phyloP scores from a whole-genome alignment of 2,329 filamentous ascomycete genomes.

The Escovopsis sp. region DNA sequence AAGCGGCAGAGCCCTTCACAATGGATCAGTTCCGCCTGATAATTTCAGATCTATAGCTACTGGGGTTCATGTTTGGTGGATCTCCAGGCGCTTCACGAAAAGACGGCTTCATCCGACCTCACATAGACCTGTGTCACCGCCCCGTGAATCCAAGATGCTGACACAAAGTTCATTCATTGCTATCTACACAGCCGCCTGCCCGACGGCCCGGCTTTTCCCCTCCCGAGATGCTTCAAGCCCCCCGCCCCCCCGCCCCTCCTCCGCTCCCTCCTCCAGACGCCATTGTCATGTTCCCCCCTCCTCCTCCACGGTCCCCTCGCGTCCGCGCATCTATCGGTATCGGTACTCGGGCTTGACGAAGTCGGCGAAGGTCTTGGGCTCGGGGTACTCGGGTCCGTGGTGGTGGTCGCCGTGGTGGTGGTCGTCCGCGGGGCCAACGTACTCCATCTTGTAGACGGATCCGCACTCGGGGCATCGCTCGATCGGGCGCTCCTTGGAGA shows the following conservation, averaged over 20 bases:
- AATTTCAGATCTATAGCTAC: no score
- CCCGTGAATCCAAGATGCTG: no score
- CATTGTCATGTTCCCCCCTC: conserved; percentile 6
- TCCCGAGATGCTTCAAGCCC: conserved; percentile 7
- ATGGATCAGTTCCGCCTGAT: no score
- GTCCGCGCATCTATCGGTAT: conserved; percentile 37
- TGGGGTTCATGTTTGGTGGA: no score
- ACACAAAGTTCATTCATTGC: conserved; percentile 6
- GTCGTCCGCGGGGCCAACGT: conserved; percentile 71
- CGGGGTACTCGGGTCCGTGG: conserved; percentile 51
- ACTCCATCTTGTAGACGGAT: conserved; percentile 95
- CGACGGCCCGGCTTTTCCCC: conserved; percentile 9
- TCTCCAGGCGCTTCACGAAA: no score
- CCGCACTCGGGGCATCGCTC: conserved; percentile 97
- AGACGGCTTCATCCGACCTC: no score
- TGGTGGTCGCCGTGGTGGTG: conserved; percentile 45
- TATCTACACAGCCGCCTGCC: conserved; percentile 25
- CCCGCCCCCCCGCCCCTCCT: conserved; percentile 5
- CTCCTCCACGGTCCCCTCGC: not conserved
- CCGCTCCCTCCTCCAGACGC: not conserved
- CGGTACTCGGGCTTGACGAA: conserved; percentile 91
- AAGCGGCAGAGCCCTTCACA: no score
- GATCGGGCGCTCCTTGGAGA: conserved; percentile 76
- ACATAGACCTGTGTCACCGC: no score
- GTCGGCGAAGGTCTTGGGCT: conserved; percentile 95